Evolutionary conservation across 441 rosid genomes (phyloP), one percentile per base, ranked within the genome.

Genomic region (Sinapis alba): DNA sequence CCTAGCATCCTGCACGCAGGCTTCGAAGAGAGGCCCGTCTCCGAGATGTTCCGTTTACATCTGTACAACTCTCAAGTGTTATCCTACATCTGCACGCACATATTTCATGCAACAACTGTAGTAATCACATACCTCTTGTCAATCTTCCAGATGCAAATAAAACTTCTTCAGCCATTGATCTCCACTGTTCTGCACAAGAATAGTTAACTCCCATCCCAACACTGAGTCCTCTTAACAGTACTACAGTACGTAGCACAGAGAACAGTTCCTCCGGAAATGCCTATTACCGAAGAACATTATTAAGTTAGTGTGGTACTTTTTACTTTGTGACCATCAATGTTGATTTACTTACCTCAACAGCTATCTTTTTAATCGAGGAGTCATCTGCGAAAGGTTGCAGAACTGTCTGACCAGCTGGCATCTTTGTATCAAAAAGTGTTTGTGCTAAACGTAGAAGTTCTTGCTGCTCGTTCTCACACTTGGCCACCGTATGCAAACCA

Each of bases 331-430:
- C 19, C 15, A 60, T 43, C 18, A 1, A 43, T 53, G 13, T 9
- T 27, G 57, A 11, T n/a, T 20, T 43, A 68, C 78, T 75, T 79
- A 86, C 98, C 96, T 80, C 84, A 73, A 92, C 97, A 21, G 83
- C 84, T 34, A 92, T 82, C 82, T 91, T 95, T 80, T 89, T 90
- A 38, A 91, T 85, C 20, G 95, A 87, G 65, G 99, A 91, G 51
- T 87, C 96, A 72, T 95, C 95, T 1, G 97, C 69, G 83, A 95
- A 95, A 26, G 99, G 98, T 81, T 95, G 97, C 81, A 95, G 84
- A 83, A 84, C 89, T 57, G 24, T 67, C 34, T 92, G 92, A 72
- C 99, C 98, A 30, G 88, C 87, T 26, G 99, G 99, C 68, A 92
- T 81, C 85, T 86, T 87, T 1, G 96, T 89, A 79, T 95, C 99